Percentiles rank a stretch among this genome's conserved stretches.
These are phyloP conservation scores for Clavispora vitiphila DNA, from an alignment of 805 yeast species.

Conservation along the genomic window DNA sequence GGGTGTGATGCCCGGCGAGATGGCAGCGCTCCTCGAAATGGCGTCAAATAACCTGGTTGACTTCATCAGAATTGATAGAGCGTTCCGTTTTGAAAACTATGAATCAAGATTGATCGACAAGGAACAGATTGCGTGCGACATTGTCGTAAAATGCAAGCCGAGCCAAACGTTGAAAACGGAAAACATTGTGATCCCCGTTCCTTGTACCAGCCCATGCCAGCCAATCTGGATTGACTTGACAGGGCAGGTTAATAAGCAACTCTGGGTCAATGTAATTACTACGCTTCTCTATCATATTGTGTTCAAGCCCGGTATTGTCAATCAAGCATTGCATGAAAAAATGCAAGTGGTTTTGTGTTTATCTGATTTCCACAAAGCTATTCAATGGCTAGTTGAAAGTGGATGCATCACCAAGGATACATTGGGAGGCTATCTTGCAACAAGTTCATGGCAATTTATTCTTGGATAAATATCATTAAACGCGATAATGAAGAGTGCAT, in stretches of 20 bases:
- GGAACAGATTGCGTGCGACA: conserved; percentile 61
- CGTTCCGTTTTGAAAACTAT: conserved; percentile 54
- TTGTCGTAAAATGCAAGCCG: conserved; percentile 32
- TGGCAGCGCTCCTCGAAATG: conserved; percentile 57
- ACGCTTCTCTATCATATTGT: conserved; percentile 36
- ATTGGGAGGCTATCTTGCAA: conserved; percentile 39
- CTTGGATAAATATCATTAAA: conserved; percentile 22
- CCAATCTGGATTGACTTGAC: conserved; percentile 66
- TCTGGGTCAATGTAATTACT: conserved; percentile 58
- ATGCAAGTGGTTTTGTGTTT: conserved; percentile 26
- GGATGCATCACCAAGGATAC: conserved; percentile 29
- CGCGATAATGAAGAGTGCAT: neutral
- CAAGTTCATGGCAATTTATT: conserved; percentile 42
- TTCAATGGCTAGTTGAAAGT: conserved; percentile 39
- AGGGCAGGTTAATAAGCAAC: conserved; percentile 51
- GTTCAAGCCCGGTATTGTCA: conserved; percentile 35
- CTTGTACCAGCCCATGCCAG: conserved; percentile 57
- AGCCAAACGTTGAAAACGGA: conserved; percentile 2
- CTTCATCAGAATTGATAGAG: conserved; percentile 43
- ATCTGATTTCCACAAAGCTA: conserved; percentile 24
- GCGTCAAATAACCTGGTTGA: conserved; percentile 30
- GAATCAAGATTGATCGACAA: conserved; percentile 73
- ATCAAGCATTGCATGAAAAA: conserved; percentile 17
- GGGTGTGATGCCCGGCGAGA: conserved; percentile 56
- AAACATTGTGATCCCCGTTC: conserved; percentile 39